These are phyloP conservation scores for Xylaria telfairii DNA, from an alignment of 495 filamentous ascomycete species.

Conservation along the genomic window DNA sequence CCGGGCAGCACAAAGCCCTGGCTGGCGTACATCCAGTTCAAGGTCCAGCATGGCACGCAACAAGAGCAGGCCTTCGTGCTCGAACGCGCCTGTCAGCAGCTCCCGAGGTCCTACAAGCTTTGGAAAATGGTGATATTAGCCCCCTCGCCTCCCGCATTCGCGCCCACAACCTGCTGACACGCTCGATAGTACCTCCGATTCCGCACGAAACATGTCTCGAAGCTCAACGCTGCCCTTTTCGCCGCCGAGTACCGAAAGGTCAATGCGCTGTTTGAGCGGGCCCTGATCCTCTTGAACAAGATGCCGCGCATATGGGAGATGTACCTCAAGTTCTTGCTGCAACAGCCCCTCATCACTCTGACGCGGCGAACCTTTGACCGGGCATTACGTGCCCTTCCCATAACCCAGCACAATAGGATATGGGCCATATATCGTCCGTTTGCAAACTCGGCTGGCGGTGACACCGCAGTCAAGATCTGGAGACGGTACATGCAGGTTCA, in stretches of 20 bases:
- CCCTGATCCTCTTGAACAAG: slow-evolving; percentile 94
- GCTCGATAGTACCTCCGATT: slow-evolving; percentile 79
- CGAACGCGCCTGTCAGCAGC: slow-evolving; percentile 86
- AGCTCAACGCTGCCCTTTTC: slow-evolving; percentile 83
- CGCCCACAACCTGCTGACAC: slow-evolving; percentile 35
- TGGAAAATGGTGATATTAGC: slow-evolving; percentile 83
- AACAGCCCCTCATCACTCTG: slow-evolving; percentile 90
- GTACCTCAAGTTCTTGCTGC: slow-evolving; percentile 89
- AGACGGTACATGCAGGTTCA: slow-evolving; percentile 97
- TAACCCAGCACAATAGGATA: slow-evolving; percentile 96
- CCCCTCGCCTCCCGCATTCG: background rate
- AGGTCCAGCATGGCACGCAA: slow-evolving; percentile 81
- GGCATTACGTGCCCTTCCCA: slow-evolving; percentile 89
- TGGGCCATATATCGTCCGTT: slow-evolving; percentile 94
- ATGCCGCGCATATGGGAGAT: slow-evolving; percentile 99
- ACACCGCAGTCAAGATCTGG: slow-evolving; percentile 93
- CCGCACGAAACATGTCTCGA: slow-evolving; percentile 78
- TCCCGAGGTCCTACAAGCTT: slow-evolving; percentile 95
- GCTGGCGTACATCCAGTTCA: slow-evolving; percentile 93
- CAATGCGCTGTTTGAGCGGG: slow-evolving; percentile 93
- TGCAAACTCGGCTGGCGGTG: slow-evolving; percentile 88
- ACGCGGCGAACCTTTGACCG: slow-evolving; percentile 93
- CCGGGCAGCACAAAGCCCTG: slow-evolving; percentile 90
- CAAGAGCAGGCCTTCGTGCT: slow-evolving; percentile 95
- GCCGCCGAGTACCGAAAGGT: slow-evolving; percentile 87